Percentiles rank a stretch among this genome's conserved stretches.
Evolutionary conservation across 495 filamentous ascomycete genomes (phyloP).

Genomic region (Elasticomyces elasticus): DNA sequence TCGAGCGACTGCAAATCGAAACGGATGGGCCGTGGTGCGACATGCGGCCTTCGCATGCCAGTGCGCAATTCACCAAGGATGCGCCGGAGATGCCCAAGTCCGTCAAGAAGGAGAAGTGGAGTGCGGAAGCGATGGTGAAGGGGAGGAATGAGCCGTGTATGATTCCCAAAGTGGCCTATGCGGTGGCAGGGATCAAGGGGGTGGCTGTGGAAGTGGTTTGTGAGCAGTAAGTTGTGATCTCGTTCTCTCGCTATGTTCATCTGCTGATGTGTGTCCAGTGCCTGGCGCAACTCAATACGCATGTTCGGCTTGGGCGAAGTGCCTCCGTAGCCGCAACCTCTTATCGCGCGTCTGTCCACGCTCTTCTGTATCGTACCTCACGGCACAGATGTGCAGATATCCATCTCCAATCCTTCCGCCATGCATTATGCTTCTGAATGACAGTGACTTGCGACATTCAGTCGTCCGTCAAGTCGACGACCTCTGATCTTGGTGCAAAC

Average conservation of each 20-base stretch:
- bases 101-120: constrained; percentile 92
- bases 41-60: constrained; percentile 54
- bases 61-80: constrained; percentile 45
- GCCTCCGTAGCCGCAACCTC: background rate
- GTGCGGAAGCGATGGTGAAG: constrained; percentile 72
- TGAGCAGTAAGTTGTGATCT: constrained; percentile 52
- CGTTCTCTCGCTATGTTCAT: background rate
- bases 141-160: constrained; percentile 83
- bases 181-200: constrained; percentile 76
- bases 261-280: constrained; percentile 31
- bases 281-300: constrained; percentile 71
- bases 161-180: constrained; percentile 74
- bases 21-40: constrained; percentile 91
- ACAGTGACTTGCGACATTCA: too few relatives aligned
- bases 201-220: constrained; percentile 68
- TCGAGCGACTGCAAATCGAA: constrained; percentile 74
- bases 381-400: too few relatives aligned
- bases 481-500: background rate
- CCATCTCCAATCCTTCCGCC: too few relatives aligned
- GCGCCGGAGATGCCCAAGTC: constrained; percentile 32
- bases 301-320: constrained; percentile 67
- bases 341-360: too few relatives aligned
- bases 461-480: too few relatives aligned
- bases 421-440: too few relatives aligned
- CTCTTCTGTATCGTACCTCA: too few relatives aligned